phyloP scores from a whole-genome alignment of 495 filamentous ascomycete species.

The Terfezia boudieri region DNA sequence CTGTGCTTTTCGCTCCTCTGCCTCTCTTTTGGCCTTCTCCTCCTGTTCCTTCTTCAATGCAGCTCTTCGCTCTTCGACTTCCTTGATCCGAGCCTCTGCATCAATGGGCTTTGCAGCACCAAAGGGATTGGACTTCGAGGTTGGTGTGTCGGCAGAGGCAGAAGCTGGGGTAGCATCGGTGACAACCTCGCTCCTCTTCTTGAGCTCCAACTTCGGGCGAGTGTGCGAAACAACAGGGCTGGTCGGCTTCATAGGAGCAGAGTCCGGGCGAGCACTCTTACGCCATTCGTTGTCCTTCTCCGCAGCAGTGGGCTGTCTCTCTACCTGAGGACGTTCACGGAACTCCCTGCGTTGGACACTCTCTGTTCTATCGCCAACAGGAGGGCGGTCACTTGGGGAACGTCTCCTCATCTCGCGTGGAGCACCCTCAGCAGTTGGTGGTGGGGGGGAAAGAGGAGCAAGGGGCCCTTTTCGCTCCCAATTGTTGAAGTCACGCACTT shows the following conservation, averaged over 20 bases:
- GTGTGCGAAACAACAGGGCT: conserved; percentile 9
- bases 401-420: conserved; percentile 5
- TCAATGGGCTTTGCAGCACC: conserved; percentile 34
- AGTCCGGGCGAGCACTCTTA: conserved; percentile 57
- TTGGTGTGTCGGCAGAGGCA: conserved; percentile 26
- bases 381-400: not conserved
- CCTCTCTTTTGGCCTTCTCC: conserved; percentile 32
- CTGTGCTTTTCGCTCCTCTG: conserved; percentile 22
- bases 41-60: conserved; percentile 73
- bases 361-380: not conserved
- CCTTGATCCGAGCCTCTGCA: conserved; percentile 42
- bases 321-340: conserved; percentile 8
- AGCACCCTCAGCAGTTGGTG: conserved; percentile 35
- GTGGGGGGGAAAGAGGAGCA: conserved; percentile 41
- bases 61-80: conserved; percentile 71
- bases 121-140: conserved; percentile 63
- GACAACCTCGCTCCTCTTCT: conserved; percentile 49
- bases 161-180: conserved; percentile 11
- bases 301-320: conserved; percentile 21
- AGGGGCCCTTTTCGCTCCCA: conserved; percentile 94
- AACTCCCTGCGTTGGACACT: conserved; percentile 1
- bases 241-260: conserved; percentile 16
- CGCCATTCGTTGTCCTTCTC: conserved; percentile 83
- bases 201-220: conserved; percentile 17
- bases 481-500: conserved; percentile 65